phyloP scores from a whole-genome alignment of 768 basidiomycete species.

The Boletus sp. region DNA sequence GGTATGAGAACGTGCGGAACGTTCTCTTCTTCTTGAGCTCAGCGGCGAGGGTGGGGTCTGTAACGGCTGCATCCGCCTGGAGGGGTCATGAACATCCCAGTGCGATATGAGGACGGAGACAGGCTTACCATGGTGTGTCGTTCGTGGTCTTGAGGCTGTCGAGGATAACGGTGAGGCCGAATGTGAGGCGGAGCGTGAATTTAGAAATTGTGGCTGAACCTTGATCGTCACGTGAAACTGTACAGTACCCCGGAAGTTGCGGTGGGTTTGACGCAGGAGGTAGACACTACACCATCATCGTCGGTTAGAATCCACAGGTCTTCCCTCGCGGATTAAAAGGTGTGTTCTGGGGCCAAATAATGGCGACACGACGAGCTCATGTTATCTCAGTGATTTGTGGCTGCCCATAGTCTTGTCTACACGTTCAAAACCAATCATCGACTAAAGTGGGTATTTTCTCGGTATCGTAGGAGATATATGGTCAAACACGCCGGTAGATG shows the following conservation, averaged over 20 bases:
- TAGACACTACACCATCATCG: constrained; percentile 33
- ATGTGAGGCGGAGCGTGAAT: constrained; percentile 24
- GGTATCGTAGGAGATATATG: neutral
- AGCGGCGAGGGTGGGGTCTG: constrained; percentile 91
- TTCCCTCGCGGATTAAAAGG: constrained; percentile 91
- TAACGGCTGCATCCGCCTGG: constrained; percentile 78
- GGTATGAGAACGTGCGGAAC: constrained; percentile 98
- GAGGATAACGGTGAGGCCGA: constrained; percentile 18
- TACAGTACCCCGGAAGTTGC: constrained; percentile 44
- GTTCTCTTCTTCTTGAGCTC: constrained; percentile 98
- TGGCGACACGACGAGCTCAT: constrained; percentile 2
- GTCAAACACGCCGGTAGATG: constrained; percentile 50
- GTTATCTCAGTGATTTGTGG: constrained; percentile 79
- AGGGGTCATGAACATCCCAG: neutral
- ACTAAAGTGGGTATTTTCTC: constrained; percentile 41
- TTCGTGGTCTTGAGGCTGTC: constrained; percentile 25
- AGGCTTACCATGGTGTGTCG: constrained; percentile 34
- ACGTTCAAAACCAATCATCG: constrained; percentile 29
- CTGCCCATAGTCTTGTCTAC: constrained; percentile 56
- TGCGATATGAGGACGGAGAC: neutral
- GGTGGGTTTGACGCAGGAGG: neutral
- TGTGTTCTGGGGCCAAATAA: constrained; percentile 6
- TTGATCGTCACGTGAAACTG: constrained; percentile 53
- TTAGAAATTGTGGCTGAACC: constrained; percentile 42
- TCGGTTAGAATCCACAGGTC: constrained; percentile 94